Evolutionary conservation across 345 rosid genomes (phyloP), one percentile per base, ranked within the genome.

Genomic region (Physaria fendleri): DNA sequence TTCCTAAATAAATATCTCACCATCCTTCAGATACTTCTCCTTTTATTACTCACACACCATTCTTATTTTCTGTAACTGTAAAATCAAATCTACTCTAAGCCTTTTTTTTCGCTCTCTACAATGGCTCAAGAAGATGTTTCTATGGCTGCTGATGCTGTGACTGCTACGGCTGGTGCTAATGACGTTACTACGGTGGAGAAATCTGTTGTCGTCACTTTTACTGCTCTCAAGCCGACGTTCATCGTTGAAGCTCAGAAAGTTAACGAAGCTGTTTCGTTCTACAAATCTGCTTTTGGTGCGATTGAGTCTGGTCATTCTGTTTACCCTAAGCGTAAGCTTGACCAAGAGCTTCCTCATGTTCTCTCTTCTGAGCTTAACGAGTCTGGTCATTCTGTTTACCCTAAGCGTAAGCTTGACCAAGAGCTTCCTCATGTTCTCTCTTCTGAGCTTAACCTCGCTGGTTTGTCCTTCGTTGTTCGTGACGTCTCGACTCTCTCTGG

Each of bases 331-430:
- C 97, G 97, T 33, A 93, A 89, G 78, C 89, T 90, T 4, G 97
- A 87, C 9, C 90, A 87, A 81, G 97, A 89, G 75, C 74, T 79
- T 41, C 99, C 97, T 70, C 91, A 82, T 55, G 71, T 92, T 42
- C 73, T 84, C 59, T 81, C 84, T 12, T 80, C 91, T n/a, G n/a
- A n/a, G n/a, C n/a, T n/a, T n/a, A n/a, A n/a, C n/a, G 95, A 89
- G 77, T 52, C 69, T 17, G 72, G 77, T 28, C 89, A 91, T 35
- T 68, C 80, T 16, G 59, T 82, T 50, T 74, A 82, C 64, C 82
- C 91, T 20, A 87, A 93, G 81, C 97, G 97, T 33, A 93, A 89
- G 78, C 89, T 90, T 4, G 97, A 87, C 9, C 90, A 87, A 81
- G 97, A 89, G 75, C 74, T 79, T 41, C 99, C 97, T 70, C 91